A percentile compares a stretch with the other conserved stretches of the same genome.
Conservation (phyloP, 805 yeast species). For the Candida yuanshanica region DNA sequence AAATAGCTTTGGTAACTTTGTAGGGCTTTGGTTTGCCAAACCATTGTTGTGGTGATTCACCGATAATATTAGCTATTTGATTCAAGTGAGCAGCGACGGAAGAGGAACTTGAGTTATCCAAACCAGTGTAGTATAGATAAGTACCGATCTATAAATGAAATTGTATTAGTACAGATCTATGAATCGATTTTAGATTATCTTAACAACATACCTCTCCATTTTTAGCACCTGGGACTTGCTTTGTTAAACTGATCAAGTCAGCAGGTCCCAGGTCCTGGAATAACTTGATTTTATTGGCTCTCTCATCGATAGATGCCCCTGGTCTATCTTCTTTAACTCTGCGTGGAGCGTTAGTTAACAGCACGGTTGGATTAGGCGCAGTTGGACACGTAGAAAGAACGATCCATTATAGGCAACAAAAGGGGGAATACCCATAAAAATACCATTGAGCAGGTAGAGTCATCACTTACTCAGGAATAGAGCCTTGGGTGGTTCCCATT, state of each 20-base stretch:
- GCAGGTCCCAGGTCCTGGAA: slow-evolving; percentile 72
- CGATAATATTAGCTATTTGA: slow-evolving; percentile 57
- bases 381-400: not conserved
- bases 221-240: slow-evolving; percentile 58
- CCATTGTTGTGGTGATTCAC: slow-evolving; percentile 66
- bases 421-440: not conserved
- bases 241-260: slow-evolving; percentile 55
- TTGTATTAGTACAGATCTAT: slow-evolving; percentile 7
- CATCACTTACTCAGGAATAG: slow-evolving; percentile 51
- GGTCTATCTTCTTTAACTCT: slow-evolving; percentile 53
- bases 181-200: not conserved
- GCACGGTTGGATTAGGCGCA: not conserved
- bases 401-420: not conserved
- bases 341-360: slow-evolving; percentile 10
- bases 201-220: slow-evolving; percentile 10
- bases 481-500: slow-evolving; percentile 45
- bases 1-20: slow-evolving; percentile 67
- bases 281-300: slow-evolving; percentile 53
- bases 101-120: slow-evolving; percentile 71
- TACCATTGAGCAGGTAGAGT: not conserved
- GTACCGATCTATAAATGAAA: slow-evolving; percentile 44
- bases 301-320: slow-evolving; percentile 56
- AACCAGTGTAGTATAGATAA: slow-evolving; percentile 67
- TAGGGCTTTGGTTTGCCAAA: slow-evolving; percentile 68
- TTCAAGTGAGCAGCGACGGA: slow-evolving; percentile 73